Percentiles rank a stretch among this genome's conserved stretches.
These are phyloP conservation scores for Actinidia chinensis DNA, from an alignment of 179 eudicot species.

Conservation along the genomic window DNA sequence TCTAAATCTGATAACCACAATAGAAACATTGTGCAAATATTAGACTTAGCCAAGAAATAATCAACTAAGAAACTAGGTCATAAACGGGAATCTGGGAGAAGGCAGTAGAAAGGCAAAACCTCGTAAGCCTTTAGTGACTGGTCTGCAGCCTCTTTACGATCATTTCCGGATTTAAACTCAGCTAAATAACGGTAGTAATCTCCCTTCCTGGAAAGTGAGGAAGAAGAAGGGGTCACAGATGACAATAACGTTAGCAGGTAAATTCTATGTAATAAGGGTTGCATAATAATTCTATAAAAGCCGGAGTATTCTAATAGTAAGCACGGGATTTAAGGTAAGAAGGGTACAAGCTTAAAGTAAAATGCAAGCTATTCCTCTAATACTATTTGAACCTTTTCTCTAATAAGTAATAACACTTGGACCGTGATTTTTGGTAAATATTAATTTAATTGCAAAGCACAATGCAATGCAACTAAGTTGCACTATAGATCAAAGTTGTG, in stretches of 20 bases:
- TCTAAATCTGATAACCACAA: not conserved
- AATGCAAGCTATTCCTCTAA: not conserved
- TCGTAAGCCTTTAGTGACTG: conserved; percentile 30
- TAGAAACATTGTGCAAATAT: not conserved
- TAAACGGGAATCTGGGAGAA: not conserved
- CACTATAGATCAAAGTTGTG: too few relatives aligned
- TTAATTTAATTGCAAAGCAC: too few relatives aligned
- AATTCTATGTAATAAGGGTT: not conserved
- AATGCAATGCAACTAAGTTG: too few relatives aligned
- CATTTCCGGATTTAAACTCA: conserved; percentile 30
- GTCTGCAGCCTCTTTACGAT: conserved; percentile 34
- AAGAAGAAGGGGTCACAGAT: conserved; percentile 5
- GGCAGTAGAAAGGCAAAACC: conserved; percentile 11
- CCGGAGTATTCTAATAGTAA: not conserved
- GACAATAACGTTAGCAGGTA: not conserved
- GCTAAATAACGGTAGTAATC: conserved; percentile 36
- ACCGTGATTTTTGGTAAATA: too few relatives aligned
- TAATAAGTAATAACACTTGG: too few relatives aligned
- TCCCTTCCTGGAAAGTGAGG: conserved; percentile 27
- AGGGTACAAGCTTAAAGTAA: not conserved
- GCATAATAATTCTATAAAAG: not conserved
- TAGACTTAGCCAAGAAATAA: not conserved
- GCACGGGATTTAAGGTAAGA: not conserved
- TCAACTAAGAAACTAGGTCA: too few relatives aligned
- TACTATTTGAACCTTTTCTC: not conserved